A percentile compares a stretch with the other conserved stretches of the same genome.
phyloP scores from a whole-genome alignment of 257 asterid genomes.

The Solanum etuberosum region DNA sequence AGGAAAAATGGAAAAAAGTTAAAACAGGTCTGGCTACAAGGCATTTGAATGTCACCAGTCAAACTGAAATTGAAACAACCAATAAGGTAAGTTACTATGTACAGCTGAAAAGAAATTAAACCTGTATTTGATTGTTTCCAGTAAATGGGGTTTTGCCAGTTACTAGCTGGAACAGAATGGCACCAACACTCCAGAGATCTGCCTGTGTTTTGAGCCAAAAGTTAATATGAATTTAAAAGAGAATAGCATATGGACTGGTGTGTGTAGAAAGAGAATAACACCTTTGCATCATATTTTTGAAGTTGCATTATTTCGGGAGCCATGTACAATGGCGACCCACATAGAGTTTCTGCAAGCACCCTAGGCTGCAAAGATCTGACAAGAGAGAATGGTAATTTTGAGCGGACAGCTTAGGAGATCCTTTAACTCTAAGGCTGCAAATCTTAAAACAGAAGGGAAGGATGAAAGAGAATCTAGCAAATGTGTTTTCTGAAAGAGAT shows the following conservation, averaged over 20 bases:
- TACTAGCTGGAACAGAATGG: slow-evolving; percentile 79
- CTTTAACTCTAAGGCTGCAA: neutral
- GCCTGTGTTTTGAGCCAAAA: slow-evolving; percentile 47
- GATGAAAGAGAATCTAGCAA: neutral
- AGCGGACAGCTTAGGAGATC: neutral
- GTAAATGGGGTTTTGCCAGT: slow-evolving; percentile 82
- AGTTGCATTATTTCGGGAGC: slow-evolving; percentile 95
- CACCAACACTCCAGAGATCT: slow-evolving; percentile 97
- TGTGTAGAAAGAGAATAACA: slow-evolving; percentile 15
- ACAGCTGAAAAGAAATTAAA: slow-evolving; percentile 8
- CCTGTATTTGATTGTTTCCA: slow-evolving; percentile 67
- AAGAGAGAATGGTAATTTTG: slow-evolving; percentile 2
- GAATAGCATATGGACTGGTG: neutral
- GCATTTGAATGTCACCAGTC: neutral
- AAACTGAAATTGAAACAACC: neutral
- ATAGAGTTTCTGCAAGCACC: slow-evolving; percentile 77
- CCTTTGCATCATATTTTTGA: slow-evolving; percentile 90
- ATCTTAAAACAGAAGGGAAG: neutral
- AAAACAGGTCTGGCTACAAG: neutral
- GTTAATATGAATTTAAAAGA: slow-evolving; percentile 11
- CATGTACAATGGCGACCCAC: slow-evolving; percentile 96
- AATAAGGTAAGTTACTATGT: neutral
- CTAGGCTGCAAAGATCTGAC: slow-evolving; percentile 64
- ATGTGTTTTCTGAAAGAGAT: neutral
- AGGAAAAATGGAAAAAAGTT: neutral